Conservation (phyloP, 768 basidiomycete species). For the Trametes maxima region DNA sequence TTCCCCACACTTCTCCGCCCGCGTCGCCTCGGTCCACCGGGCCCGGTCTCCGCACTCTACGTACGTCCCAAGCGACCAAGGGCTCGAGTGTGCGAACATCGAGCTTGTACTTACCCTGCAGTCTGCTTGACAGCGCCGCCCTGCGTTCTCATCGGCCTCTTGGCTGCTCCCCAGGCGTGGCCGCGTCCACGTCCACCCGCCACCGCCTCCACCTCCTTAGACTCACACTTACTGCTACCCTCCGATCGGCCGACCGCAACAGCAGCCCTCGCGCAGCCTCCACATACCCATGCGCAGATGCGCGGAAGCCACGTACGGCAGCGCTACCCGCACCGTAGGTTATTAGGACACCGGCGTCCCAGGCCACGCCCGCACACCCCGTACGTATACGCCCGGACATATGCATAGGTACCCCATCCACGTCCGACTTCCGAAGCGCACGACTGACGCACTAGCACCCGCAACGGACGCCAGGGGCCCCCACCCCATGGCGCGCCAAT, state of each 20-base stretch:
- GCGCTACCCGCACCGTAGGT: no score
- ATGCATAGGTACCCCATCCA: not conserved
- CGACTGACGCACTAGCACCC: not conserved
- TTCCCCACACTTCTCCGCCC: slow-evolving; percentile 10
- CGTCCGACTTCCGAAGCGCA: not conserved
- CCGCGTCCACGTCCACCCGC: not conserved
- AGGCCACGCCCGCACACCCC: no score
- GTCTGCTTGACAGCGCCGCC: not conserved
- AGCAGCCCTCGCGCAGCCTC: no score
- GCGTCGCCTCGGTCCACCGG: slow-evolving; percentile 2
- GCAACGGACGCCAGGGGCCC: no score
- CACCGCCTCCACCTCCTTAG: not conserved
- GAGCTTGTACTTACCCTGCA: not conserved
- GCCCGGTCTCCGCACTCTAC: not conserved
- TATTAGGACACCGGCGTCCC: no score
- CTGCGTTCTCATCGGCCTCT: no score
- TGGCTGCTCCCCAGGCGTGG: not conserved
- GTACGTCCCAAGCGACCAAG: no score
- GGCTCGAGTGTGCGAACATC: no score
- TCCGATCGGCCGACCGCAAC: not conserved
- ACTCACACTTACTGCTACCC: no score
- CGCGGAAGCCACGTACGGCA: no score
- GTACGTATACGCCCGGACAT: not conserved
- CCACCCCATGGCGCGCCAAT: no score
- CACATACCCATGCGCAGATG: no score